phyloP scores from a whole-genome alignment of 805 yeast genomes.

The Nakazawaea ishiwadae region DNA sequence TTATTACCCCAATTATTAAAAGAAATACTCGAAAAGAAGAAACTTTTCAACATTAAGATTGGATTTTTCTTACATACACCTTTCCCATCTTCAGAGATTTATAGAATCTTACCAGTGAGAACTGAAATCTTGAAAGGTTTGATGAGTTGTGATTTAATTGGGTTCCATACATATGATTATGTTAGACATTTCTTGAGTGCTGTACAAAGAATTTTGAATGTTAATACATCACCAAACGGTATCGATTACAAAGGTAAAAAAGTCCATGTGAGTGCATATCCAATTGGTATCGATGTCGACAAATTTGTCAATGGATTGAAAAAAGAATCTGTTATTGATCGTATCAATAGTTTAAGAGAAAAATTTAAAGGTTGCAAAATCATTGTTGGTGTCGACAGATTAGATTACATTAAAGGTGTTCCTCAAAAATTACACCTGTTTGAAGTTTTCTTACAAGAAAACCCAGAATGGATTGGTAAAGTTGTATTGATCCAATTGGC shows the following conservation, averaged over 20 bases:
- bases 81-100: constrained; percentile 95
- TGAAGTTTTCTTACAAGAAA: constrained; percentile 85
- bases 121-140: constrained; percentile 90
- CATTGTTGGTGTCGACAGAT: constrained; percentile 93
- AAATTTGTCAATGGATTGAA: constrained; percentile 79
- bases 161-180: constrained; percentile 98
- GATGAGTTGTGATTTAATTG: constrained; percentile 88
- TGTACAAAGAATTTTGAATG: constrained; percentile 76
- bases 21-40: constrained; percentile 44
- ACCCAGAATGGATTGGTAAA: constrained; percentile 98
- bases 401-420: constrained; percentile 96
- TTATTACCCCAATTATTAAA: constrained; percentile 85
- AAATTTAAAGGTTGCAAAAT: constrained; percentile 71
- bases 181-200: constrained; percentile 93
- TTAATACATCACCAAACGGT: constrained; percentile 87
- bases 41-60: constrained; percentile 55
- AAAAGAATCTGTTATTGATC: constrained; percentile 52
- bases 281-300: constrained; percentile 97
- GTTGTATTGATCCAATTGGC: constrained; percentile 95
- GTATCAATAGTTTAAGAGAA: constrained; percentile 57
- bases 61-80: constrained; percentile 98
- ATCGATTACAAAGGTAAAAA: constrained; percentile 71
- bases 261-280: constrained; percentile 92
- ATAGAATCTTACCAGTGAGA: constrained; percentile 92
- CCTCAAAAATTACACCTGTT: constrained; percentile 97